Conservation (phyloP, 2,329 filamentous ascomycete species). For the Pyricularia sp. region DNA sequence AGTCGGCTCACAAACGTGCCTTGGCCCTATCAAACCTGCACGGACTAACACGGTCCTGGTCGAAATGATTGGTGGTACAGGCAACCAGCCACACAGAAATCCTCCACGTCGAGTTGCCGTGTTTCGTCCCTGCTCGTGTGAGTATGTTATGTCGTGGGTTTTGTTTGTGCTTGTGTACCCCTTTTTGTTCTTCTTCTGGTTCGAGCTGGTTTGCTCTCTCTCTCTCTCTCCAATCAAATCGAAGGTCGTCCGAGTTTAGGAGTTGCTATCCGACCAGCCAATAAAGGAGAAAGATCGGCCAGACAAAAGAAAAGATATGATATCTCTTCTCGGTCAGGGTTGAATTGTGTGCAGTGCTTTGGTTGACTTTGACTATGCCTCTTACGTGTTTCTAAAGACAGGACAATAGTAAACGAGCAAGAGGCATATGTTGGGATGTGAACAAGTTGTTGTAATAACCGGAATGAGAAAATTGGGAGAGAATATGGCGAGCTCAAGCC, state of each 20-base stretch:
- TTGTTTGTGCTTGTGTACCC: not conserved
- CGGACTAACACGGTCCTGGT: not conserved
- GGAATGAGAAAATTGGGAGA: not conserved
- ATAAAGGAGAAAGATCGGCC: not conserved
- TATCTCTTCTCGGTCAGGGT: not conserved
- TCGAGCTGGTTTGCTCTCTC: not conserved
- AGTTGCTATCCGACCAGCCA: not conserved
- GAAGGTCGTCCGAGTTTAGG: not conserved
- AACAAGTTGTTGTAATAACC: not conserved
- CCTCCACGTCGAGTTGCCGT: not conserved
- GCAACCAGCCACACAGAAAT: not conserved
- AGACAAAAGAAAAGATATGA: not conserved
- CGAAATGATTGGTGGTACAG: not conserved
- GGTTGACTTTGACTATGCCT: not conserved
- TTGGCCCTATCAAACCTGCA: not conserved
- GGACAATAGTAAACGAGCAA: not conserved
- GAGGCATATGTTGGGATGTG: not conserved
- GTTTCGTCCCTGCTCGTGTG: not conserved
- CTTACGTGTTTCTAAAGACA: not conserved
- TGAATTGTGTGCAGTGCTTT: not conserved
- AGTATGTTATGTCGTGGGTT: not conserved
- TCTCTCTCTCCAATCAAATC: not conserved
- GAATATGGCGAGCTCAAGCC: not conserved
- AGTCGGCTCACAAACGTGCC: not conserved
- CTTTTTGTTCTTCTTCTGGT: no score